Conservation (phyloP, 805 yeast species). For the Candida coquimbonensis region DNA sequence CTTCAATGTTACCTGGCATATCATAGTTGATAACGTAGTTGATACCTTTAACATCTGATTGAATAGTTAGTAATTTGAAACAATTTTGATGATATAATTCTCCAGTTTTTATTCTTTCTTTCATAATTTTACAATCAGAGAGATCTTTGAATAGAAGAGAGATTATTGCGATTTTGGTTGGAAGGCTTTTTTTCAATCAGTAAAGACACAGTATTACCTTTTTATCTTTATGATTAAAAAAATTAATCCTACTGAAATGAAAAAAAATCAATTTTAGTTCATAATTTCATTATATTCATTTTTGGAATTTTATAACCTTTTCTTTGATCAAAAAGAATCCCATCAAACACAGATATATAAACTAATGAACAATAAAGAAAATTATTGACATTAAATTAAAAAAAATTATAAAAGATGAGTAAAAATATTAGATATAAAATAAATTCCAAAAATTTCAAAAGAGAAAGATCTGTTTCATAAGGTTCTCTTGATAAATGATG, state of each 20-base stretch:
- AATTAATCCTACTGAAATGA: too few relatives aligned
- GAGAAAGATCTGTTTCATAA: not conserved
- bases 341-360: too few relatives aligned
- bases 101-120: not conserved
- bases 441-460: too few relatives aligned
- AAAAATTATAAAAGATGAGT: too few relatives aligned
- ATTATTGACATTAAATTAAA: too few relatives aligned
- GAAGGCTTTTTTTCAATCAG: not conserved
- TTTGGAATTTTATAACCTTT: conserved; percentile 1
- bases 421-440: too few relatives aligned
- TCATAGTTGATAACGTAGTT: conserved; percentile 89
- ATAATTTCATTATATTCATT: not conserved
- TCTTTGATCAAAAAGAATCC: not conserved
- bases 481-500: not conserved
- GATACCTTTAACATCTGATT: conserved; percentile 92
- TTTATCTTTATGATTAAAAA: too few relatives aligned
- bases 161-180: not conserved
- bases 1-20: conserved; percentile 98
- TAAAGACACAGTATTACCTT: too few relatives aligned
- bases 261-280: too few relatives aligned
- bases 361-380: too few relatives aligned
- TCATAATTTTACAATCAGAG: not conserved
- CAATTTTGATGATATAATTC: not conserved
- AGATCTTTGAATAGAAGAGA: not conserved
- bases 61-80: conserved; percentile 22